Conservation (phyloP, 2,329 filamentous ascomycete species). For the Talaromyces sp. region DNA sequence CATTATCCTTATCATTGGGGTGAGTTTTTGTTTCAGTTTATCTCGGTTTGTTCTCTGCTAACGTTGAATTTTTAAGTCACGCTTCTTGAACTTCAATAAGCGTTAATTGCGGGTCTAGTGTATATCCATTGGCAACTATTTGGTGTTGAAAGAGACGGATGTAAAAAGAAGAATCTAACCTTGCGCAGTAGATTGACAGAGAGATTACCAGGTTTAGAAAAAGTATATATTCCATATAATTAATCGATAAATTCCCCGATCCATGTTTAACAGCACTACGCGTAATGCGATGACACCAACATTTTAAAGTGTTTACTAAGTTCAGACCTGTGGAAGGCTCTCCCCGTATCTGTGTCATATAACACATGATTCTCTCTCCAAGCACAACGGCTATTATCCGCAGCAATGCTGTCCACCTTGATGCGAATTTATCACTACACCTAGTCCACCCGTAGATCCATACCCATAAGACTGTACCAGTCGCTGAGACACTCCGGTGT, state of each 20-base stretch:
- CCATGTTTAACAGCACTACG: background rate
- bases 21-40: slow-evolving; percentile 29
- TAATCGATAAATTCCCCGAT: background rate
- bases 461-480: too few species aligned
- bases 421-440: too few species aligned
- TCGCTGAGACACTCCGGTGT: too few species aligned
- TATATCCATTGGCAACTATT: background rate
- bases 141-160: background rate
- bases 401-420: too few species aligned
- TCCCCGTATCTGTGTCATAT: too few species aligned
- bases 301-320: too few species aligned
- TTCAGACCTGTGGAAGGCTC: too few species aligned
- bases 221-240: background rate
- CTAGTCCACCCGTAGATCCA: too few species aligned
- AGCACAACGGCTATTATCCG: too few species aligned
- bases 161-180: background rate
- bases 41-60: slow-evolving; percentile 8
- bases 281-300: too few species aligned
- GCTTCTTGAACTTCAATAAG: slow-evolving; percentile 43
- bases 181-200: background rate
- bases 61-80: slow-evolving; percentile 26
- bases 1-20: slow-evolving; percentile 55
- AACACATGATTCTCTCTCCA: too few species aligned
- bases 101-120: slow-evolving; percentile 20
- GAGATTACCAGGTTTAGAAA: background rate